Evolutionary conservation across 2,329 filamentous ascomycete genomes (phyloP).

Genomic region (Verticillium zaregamsianum): DNA sequence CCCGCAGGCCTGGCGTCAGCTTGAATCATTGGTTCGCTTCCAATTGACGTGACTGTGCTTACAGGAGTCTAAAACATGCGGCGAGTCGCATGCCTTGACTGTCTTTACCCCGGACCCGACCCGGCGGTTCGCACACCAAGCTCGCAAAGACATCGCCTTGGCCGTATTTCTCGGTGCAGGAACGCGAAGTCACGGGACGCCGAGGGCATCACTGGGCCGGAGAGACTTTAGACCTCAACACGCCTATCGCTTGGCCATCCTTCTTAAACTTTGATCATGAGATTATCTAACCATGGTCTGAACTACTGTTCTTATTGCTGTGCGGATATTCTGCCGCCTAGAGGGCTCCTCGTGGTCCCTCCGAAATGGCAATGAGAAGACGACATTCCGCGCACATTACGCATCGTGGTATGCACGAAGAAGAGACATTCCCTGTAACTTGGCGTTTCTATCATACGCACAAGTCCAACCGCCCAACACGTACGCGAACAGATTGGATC

Average conservation of each 20-base stretch:
- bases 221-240: no score
- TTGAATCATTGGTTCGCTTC: not conserved
- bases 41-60: not conserved
- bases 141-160: not conserved
- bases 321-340: no score
- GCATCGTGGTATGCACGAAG: not conserved
- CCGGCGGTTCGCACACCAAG: not conserved
- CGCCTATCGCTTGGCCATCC: no score
- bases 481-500: not conserved
- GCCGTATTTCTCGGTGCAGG: not conserved
- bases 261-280: no score
- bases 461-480: not conserved
- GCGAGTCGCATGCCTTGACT: not conserved
- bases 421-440: not conserved
- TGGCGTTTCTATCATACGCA: not conserved
- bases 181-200: not conserved
- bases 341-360: no score
- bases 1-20: not conserved
- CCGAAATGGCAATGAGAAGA: no score
- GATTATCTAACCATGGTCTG: no score
- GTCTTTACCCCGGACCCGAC: not conserved
- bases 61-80: not conserved
- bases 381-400: no score
- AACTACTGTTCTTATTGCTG: no score
- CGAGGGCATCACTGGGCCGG: not conserved